Percentiles rank a stretch among this genome's conserved stretches.
These are phyloP conservation scores for Colletotrichum chlorophyti DNA, from an alignment of 2,329 filamentous ascomycete species.

Conservation along the genomic window DNA sequence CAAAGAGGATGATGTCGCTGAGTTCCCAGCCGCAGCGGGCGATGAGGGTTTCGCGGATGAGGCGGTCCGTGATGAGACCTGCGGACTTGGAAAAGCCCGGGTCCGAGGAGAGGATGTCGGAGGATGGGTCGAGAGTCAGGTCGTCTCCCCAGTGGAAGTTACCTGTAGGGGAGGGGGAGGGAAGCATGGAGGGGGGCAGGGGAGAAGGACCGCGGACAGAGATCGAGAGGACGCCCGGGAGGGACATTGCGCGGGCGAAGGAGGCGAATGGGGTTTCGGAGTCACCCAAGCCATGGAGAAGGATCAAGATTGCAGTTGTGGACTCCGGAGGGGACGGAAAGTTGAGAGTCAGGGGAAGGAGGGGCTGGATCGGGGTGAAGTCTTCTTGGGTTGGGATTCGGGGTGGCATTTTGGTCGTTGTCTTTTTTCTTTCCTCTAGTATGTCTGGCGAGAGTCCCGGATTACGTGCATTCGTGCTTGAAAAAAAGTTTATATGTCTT, in stretches of 20 bases:
- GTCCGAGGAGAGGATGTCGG: slow-evolving; percentile 65
- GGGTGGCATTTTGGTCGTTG: slow-evolving; percentile 44
- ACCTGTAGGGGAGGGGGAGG: slow-evolving; percentile 33
- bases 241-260: slow-evolving; percentile 71
- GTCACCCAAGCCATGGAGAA: slow-evolving; percentile 88
- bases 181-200: slow-evolving; percentile 72
- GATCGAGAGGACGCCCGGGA: slow-evolving; percentile 80
- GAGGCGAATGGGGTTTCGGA: slow-evolving; percentile 70
- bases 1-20: slow-evolving; percentile 68
- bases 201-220: slow-evolving; percentile 74
- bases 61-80: slow-evolving; percentile 51
- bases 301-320: slow-evolving; percentile 77
- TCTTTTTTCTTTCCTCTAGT: not conserved
- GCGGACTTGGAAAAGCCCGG: slow-evolving; percentile 63
- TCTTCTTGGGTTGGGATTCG: slow-evolving; percentile 58
- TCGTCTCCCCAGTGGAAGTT: slow-evolving; percentile 75
- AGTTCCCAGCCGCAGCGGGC: slow-evolving; percentile 64
- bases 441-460: no score
- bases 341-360: slow-evolving; percentile 52
- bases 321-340: slow-evolving; percentile 63
- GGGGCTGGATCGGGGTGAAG: slow-evolving; percentile 51
- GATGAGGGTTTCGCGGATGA: slow-evolving; percentile 61
- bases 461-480: no score
- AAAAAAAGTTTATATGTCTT: no score
- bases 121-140: slow-evolving; percentile 56